Conservation (phyloP, 768 basidiomycete species). For the Scleroderma citrinum region DNA sequence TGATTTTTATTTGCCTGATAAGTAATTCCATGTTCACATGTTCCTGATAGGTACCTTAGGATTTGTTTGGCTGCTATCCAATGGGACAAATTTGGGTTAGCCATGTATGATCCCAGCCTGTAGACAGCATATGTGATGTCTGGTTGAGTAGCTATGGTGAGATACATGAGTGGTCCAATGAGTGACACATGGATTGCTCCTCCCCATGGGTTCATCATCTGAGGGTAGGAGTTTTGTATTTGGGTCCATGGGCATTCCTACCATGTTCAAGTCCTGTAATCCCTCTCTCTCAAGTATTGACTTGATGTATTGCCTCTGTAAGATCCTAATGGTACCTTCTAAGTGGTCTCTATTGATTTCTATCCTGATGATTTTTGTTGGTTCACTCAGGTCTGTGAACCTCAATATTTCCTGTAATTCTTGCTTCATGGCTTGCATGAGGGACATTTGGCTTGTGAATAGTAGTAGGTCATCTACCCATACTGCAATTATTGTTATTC, state of each 20-base stretch:
- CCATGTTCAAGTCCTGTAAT: neutral
- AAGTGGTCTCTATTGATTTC: slow-evolving; percentile 8
- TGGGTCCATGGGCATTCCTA: slow-evolving; percentile 1
- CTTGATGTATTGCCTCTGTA: slow-evolving; percentile 7
- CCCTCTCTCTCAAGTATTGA: neutral
- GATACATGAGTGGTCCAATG: slow-evolving; percentile 21
- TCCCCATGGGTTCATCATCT: no score
- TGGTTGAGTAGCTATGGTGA: slow-evolving; percentile 6
- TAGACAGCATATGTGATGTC: slow-evolving; percentile 10
- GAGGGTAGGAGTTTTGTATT: neutral
- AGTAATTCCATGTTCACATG: neutral
- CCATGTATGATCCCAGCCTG: slow-evolving; percentile 6
- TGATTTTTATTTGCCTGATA: neutral
- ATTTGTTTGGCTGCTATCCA: slow-evolving; percentile 9
- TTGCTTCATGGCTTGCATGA: slow-evolving; percentile 5
- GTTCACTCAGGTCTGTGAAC: slow-evolving; percentile 19
- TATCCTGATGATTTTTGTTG: slow-evolving; percentile 21
- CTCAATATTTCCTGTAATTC: slow-evolving; percentile 11
- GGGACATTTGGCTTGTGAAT: neutral
- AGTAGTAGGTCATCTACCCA: slow-evolving; percentile 28
- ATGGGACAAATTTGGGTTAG: slow-evolving; percentile 7
- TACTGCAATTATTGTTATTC: slow-evolving; percentile 16
- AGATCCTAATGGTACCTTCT: neutral
- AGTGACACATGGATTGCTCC: no score
- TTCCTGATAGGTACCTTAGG: slow-evolving; percentile 10